These are phyloP conservation scores for Colletotrichum camelliae DNA, from an alignment of 2,329 filamentous ascomycete species.

Conservation along the genomic window DNA sequence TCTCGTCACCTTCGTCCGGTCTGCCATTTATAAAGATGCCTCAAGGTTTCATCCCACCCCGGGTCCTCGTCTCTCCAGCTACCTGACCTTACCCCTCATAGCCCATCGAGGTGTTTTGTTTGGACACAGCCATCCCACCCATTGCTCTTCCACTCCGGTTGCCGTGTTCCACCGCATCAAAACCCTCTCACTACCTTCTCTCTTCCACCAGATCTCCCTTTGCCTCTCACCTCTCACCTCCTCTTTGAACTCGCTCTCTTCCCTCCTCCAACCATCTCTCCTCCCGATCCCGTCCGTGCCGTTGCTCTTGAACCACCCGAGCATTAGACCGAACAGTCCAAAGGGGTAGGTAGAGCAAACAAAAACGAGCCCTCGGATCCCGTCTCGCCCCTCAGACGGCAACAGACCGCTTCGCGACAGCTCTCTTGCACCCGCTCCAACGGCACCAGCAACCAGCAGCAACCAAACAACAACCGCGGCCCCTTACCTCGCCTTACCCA, in stretches of 20 bases:
- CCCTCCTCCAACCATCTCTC: neutral
- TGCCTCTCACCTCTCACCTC: neutral
- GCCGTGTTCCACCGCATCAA: conserved; percentile 7
- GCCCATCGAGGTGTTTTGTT: neutral
- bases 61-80: neutral
- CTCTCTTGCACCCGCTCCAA: neutral
- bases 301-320: conserved; percentile 1
- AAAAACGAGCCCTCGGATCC: neutral
- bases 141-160: neutral
- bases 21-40: neutral
- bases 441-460: neutral
- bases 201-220: neutral
- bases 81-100: neutral
- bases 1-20: neutral
- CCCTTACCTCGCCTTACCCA: neutral
- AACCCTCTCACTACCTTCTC: neutral
- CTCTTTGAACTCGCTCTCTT: neutral
- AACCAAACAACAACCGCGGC: neutral
- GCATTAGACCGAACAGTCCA: neutral
- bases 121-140: neutral
- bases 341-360: neutral
- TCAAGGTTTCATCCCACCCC: neutral
- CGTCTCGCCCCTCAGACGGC: neutral
- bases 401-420: neutral
- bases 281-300: neutral